Percentiles rank a stretch among this genome's conserved stretches.
Evolutionary conservation across 495 filamentous ascomycete species (phyloP).

Genomic region (Penicillium angulare): DNA sequence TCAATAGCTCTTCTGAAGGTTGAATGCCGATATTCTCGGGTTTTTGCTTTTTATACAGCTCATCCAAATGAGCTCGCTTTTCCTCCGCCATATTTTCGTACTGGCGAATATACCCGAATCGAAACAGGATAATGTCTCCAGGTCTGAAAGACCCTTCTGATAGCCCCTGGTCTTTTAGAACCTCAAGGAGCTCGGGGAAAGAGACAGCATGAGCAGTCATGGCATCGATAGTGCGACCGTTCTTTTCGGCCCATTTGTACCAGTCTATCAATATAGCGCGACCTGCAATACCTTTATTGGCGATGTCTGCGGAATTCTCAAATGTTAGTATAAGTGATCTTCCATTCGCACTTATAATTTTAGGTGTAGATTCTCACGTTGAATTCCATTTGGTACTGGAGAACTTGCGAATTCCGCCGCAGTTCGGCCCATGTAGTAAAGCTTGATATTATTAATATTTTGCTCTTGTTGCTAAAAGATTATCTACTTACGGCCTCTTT

Average conservation of each 20-base stretch:
- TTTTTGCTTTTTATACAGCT: neutral
- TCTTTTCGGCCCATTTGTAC: conserved; percentile 38
- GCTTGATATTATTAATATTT: neutral
- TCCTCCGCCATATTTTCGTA: conserved; percentile 22
- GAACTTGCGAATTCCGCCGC: conserved; percentile 49
- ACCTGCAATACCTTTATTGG: conserved; percentile 39
- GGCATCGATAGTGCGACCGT: conserved; percentile 19
- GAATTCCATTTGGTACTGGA: conserved; percentile 16
- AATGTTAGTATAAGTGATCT: no score
- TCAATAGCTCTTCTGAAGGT: conserved; percentile 25
- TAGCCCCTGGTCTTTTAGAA: conserved; percentile 14
- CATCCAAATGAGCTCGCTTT: conserved; percentile 14
- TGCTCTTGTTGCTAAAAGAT: neutral
- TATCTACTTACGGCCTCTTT: conserved; percentile 23
- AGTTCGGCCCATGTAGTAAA: conserved; percentile 58
- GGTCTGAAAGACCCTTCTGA: conserved; percentile 26
- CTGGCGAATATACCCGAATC: conserved; percentile 33
- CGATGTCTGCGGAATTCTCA: conserved; percentile 17
- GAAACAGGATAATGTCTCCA: conserved; percentile 49
- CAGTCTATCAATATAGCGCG: conserved; percentile 50
- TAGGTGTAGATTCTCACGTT: conserved; percentile 27
- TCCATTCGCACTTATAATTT: neutral
- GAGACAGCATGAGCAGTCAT: conserved; percentile 33
- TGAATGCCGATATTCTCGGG: conserved; percentile 34
- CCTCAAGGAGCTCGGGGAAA: conserved; percentile 27